Evolutionary conservation across 495 filamentous ascomycete genomes (phyloP), one percentile per base, ranked within the genome.

Genomic region (Chaetomium fimeti): DNA sequence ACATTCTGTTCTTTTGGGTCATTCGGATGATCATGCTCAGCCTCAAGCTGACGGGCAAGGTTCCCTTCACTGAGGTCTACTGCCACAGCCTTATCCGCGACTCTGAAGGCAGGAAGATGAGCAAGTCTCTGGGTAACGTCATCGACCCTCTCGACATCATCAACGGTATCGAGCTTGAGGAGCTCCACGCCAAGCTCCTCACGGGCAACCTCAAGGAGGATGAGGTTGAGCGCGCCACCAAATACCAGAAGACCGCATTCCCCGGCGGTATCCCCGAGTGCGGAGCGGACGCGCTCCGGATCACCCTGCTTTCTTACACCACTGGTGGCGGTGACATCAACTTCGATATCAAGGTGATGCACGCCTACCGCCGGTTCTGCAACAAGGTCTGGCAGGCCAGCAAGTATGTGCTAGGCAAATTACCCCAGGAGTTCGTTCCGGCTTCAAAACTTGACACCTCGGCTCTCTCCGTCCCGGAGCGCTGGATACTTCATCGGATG

Each of bases 341-440:
- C 66, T 91, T 94, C 70, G 90, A 93, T 69, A 85, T 93, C 68
- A 87, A 90, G 77, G 89, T 93, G 61, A 91, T 96, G 69, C 84
- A 91, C 68, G 89, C 83, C 43, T 93, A 94, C 79, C 83, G 91
- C 56, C 85, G 89, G 61, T 95, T 96, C 84, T 91, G 91, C 76
- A 96, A 96, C 81, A 95, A 96, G 82, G 90, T 96, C 67, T 95
- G 91, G 79, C 89, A 93, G 76, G 91, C 91, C 36, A 91, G 87
- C 60, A 95, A 94, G 79, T 96, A 87, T 70, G 90, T 92, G 11
- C 81, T 94, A 63, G 89, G 91, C 62, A 88, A 90, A 68, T 75
- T 96, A 24, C 86, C 84, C 8, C 81, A 86, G 16, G 87, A 87
- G 72, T 94, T 91, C 72, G 81, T 83, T 47, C 91, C 91, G 11